Evolutionary conservation across 2,329 filamentous ascomycete species (phyloP).

Genomic region (Ceratocystis albifundus): DNA sequence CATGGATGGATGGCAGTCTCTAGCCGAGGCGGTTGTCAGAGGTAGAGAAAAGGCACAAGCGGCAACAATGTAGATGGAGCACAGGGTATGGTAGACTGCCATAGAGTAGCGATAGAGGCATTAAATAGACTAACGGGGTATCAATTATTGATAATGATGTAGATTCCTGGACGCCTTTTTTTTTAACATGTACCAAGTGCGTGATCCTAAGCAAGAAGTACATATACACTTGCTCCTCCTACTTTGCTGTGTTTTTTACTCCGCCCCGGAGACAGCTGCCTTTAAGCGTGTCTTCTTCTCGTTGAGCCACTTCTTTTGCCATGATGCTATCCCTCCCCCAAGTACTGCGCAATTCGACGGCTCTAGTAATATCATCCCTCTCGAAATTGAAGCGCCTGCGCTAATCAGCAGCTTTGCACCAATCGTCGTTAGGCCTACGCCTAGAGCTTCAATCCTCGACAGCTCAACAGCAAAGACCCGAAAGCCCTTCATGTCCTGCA

Average conservation of each 20-base stretch:
- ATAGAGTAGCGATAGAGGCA: neutral
- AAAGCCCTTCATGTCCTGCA: constrained; percentile 67
- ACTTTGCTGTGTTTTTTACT: neutral
- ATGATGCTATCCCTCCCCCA: constrained; percentile 75
- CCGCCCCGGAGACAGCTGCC: constrained; percentile 38
- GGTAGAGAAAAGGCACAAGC: neutral
- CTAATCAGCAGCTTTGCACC: constrained; percentile 71
- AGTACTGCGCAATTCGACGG: constrained; percentile 56
- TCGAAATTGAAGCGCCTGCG: constrained; percentile 51
- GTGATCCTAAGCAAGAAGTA: neutral
- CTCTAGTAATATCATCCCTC: constrained; percentile 70
- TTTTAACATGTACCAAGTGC: neutral
- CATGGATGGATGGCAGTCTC: constrained; percentile 49
- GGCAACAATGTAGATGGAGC: neutral
- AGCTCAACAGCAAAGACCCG: constrained; percentile 65
- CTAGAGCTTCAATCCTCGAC: constrained; percentile 51
- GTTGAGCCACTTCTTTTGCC: constrained; percentile 68
- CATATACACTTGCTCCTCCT: neutral
- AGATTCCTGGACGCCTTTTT: neutral
- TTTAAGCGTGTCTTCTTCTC: constrained; percentile 59
- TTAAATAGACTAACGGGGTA: constrained; percentile 5
- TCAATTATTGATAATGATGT: neutral
- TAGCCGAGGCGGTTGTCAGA: constrained; percentile 34
- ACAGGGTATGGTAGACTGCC: neutral
- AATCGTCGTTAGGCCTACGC: constrained; percentile 53